Conservation (phyloP, 305 asterid species). For the Fraxinus dipetala region DNA sequence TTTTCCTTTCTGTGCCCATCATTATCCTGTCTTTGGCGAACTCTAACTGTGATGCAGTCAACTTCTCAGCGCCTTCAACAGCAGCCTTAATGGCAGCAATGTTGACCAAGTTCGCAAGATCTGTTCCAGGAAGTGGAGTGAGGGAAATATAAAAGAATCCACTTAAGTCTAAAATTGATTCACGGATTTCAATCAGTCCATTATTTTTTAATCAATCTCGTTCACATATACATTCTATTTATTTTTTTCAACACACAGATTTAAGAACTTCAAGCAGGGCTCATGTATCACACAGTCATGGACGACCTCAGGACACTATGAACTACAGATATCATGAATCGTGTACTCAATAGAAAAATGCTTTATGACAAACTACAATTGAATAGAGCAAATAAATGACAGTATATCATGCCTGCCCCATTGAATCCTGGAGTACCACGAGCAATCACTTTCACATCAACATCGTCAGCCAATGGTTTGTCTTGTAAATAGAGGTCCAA, state of each 20-base stretch:
- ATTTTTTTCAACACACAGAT: not conserved
- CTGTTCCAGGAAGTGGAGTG: constrained; percentile 40
- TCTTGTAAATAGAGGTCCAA: constrained; percentile 91
- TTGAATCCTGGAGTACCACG: constrained; percentile 99
- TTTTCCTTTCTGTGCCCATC: constrained; percentile 97
- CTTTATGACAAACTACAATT: not conserved
- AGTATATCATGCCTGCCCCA: constrained; percentile 74
- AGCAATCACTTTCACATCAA: constrained; percentile 83
- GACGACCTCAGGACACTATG: not conserved
- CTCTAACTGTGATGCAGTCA: constrained; percentile 75
- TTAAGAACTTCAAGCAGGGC: not conserved
- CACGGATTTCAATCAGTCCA: not conserved
- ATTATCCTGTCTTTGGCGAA: constrained; percentile 96
- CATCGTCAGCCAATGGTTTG: constrained; percentile 83
- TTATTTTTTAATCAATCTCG: not conserved
- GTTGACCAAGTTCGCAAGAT: constrained; percentile 94
- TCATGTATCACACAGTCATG: not conserved
- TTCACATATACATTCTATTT: not conserved
- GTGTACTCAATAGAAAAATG: not conserved
- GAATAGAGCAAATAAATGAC: not conserved
- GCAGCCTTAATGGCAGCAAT: constrained; percentile 99
- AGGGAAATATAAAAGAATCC: constrained; percentile 17
- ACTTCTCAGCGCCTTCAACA: constrained; percentile 91
- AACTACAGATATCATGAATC: not conserved
- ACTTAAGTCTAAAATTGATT: not conserved